Base-by-base conservation (phyloP, 2,329 filamentous ascomycete genomes). In the Aspergillus udagawae region DNA sequence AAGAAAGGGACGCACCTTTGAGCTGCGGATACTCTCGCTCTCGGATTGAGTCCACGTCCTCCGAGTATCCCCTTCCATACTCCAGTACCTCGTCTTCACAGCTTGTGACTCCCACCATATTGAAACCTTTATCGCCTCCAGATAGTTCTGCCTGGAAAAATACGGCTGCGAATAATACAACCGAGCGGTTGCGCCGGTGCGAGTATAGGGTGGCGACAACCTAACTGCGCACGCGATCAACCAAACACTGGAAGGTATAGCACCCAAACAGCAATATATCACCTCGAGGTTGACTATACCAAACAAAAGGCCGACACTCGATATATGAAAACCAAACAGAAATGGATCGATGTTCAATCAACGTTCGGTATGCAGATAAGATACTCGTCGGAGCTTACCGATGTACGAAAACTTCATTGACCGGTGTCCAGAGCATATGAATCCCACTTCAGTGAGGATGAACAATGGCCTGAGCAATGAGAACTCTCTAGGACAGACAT, bases 21-120 rank as follows among this genome's bases (percentile, higher is more conserved):
- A 79, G 68, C 32, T 70, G 62, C 21, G 80, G 80, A 68, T 82
- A 83, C 61, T 83, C 77, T 21, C 64, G 64, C 27, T 70, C 67
- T 50, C 80, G 74, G 60, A 83, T 79, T 4, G 67, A 60, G 54
- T 80, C 77, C 55, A 83, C 73, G 54, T 79, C 73, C n/a, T 69
- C 69, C 58, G 78, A 71, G 60, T 79, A 78, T 14, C 70, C 73
- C 32, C 56, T 60, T 21, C 63, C 53, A 54, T 71, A 72, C 17
- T 53, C 63, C 10, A 55, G 5, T 9, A 28, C 27, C n/a, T 20
- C 42, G 49, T 57, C 41, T 12, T 41, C 49, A 41, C 62, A 17
- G n/a, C 17, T 41, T 41, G 17, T 48, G 27, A 41, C 50, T 32
- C 20, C 25, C 54, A 62, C 59, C 23, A 28, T 54, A 17, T 25